Percentiles rank a stretch among this genome's conserved stretches.
phyloP scores from a whole-genome alignment of 352 stramenopile genomes.

The Phytophthora hybrid region DNA sequence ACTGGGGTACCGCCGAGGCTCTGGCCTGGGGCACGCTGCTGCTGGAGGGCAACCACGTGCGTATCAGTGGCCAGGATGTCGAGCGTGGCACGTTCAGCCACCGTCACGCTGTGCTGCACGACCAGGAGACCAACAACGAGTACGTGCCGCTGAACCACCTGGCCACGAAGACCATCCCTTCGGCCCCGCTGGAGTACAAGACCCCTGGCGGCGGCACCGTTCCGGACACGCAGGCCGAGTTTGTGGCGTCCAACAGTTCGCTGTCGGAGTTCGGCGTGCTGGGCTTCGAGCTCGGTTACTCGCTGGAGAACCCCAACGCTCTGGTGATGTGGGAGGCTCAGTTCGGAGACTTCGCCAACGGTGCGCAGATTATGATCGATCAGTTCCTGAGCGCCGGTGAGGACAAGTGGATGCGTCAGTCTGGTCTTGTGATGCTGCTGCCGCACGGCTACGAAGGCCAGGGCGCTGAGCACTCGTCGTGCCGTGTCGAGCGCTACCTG shows the following conservation, averaged over 20 bases:
- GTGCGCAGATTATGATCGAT: conserved; percentile 98
- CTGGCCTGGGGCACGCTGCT: conserved; percentile 96
- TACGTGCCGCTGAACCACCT: conserved; percentile 95
- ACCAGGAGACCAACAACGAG: conserved; percentile 95
- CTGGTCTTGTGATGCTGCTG: conserved; percentile 94
- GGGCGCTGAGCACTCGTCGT: conserved; percentile 96
- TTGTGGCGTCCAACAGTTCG: conserved; percentile 95
- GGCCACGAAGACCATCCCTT: conserved; percentile 63
- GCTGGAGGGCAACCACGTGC: conserved; percentile 91
- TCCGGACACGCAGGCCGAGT: conserved; percentile 90
- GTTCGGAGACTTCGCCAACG: conserved; percentile 98
- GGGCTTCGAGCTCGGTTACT: conserved; percentile 96
- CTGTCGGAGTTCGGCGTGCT: conserved; percentile 97
- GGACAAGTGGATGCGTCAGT: conserved; percentile 97
- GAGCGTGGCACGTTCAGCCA: conserved; percentile 94
- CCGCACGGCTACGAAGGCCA: conserved; percentile 97
- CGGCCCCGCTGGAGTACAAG: conserved; percentile 65
- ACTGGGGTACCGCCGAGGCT: conserved; percentile 97
- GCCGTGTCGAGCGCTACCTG: conserved; percentile 96
- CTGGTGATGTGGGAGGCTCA: conserved; percentile 96
- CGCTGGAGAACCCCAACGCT: conserved; percentile 96
- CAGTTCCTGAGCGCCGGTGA: conserved; percentile 97
- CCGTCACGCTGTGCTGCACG: conserved; percentile 95
- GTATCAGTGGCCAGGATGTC: conserved; percentile 95
- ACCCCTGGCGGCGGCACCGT: conserved; percentile 28